These are phyloP conservation scores for Stephanodiscus triporus DNA, from an alignment of 108 stramenopile species.

Conservation along the genomic window DNA sequence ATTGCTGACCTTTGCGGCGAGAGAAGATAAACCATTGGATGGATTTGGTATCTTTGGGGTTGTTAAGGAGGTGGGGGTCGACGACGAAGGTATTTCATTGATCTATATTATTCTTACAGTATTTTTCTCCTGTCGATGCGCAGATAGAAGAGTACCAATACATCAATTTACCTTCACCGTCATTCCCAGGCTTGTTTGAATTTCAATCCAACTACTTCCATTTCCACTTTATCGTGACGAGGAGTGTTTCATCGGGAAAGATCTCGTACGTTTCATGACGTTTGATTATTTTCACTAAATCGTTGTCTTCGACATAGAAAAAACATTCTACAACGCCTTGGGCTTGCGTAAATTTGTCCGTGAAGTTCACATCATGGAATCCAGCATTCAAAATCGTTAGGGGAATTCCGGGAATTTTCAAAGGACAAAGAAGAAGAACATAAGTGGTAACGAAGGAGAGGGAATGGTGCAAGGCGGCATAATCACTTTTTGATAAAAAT, in stretches of 20 bases:
- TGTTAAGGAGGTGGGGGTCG: conserved; percentile 64
- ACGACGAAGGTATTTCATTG: conserved; percentile 48
- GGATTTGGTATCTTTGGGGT: conserved; percentile 54
- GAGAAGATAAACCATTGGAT: conserved; percentile 47
- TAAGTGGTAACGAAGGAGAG: conserved; percentile 67
- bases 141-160: background rate
- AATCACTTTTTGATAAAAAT: conserved; percentile 50
- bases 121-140: background rate
- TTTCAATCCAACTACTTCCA: conserved; percentile 45
- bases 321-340: conserved; percentile 55
- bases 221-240: conserved; percentile 58
- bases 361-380: conserved; percentile 44
- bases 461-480: conserved; percentile 69
- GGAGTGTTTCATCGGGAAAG: background rate
- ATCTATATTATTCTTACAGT: background rate
- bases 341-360: conserved; percentile 47
- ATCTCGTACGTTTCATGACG: background rate
- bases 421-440: conserved; percentile 47
- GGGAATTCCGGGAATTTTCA: conserved; percentile 36
- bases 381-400: conserved; percentile 52
- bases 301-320: conserved; percentile 2
- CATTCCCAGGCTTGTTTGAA: conserved; percentile 31
- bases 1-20: conserved; percentile 53
- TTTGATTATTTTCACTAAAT: background rate
- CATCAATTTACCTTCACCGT: background rate